These are phyloP conservation scores for Solanum virginianum DNA, from an alignment of 257 asterid genomes.

Conservation along the genomic window DNA sequence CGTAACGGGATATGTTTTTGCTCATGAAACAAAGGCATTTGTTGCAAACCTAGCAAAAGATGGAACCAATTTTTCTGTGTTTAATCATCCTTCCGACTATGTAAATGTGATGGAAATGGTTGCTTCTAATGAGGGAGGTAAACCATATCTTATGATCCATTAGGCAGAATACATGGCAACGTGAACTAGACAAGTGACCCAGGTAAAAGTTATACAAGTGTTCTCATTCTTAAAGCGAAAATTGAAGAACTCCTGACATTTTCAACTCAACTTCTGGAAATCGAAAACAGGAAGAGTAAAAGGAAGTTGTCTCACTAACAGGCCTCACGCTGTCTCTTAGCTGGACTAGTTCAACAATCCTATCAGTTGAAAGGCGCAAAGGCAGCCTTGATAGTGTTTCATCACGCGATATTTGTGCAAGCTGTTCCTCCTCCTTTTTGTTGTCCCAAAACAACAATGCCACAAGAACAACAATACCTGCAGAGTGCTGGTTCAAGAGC, in stretches of 20 bases:
- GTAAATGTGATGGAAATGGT: background rate
- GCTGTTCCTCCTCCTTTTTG: conserved; percentile 97
- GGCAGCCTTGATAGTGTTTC: conserved; percentile 94
- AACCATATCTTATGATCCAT: background rate
- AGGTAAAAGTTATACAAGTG: background rate
- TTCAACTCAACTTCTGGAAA: background rate
- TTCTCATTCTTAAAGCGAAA: background rate
- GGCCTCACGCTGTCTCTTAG: conserved; percentile 90
- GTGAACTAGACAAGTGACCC: background rate
- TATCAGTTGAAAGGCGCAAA: conserved; percentile 79
- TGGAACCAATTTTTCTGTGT: background rate
- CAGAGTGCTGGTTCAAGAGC: conserved; percentile 51
- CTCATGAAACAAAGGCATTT: background rate
- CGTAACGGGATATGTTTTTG: background rate
- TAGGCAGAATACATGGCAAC: background rate
- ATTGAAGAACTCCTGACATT: background rate
- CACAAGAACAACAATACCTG: conserved; percentile 79
- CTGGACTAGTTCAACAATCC: conserved; percentile 95
- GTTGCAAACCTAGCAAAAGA: background rate
- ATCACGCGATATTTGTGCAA: conserved; percentile 66
- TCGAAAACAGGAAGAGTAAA: background rate
- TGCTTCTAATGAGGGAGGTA: background rate
- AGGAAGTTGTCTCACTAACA: conserved; percentile 41
- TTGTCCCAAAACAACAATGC: conserved; percentile 79
- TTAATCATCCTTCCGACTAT: background rate